These are phyloP conservation scores for Alisma plantagoaquatica DNA, from an alignment of 106 monocot species.

Conservation along the genomic window DNA sequence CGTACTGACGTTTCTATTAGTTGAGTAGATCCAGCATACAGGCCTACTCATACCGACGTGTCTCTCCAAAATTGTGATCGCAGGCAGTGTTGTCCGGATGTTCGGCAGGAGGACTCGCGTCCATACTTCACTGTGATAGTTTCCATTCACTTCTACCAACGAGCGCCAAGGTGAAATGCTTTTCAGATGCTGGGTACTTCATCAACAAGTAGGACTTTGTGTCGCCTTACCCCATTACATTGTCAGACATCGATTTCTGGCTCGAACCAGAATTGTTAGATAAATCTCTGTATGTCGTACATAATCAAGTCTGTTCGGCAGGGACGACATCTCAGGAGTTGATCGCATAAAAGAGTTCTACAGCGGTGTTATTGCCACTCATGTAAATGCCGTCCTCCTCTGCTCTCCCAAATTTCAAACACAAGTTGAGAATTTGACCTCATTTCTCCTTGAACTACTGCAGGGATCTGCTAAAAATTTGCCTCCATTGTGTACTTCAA, in stretches of 20 bases:
- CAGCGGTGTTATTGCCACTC: conserved; percentile 40
- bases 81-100: conserved; percentile 87
- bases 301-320: conserved; percentile 18
- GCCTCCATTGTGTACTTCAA: conserved; percentile 66
- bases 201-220: conserved; percentile 65
- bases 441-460: conserved; percentile 1
- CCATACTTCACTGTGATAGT: conserved; percentile 83
- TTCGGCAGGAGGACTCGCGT: conserved; percentile 85
- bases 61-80: too few relatives aligned
- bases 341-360: conserved; percentile 37
- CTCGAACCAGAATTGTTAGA: background rate
- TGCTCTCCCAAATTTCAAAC: background rate
- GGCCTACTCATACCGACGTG: too few relatives aligned
- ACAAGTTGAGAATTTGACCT: background rate
- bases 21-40: too few relatives aligned
- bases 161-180: conserved; percentile 71
- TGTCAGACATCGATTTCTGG: too few relatives aligned
- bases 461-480: conserved; percentile 89
- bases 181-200: conserved; percentile 95
- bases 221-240: too few relatives aligned
- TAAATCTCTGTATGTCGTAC: too few relatives aligned
- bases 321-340: conserved; percentile 64
- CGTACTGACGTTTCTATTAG: too few relatives aligned
- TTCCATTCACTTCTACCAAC: conserved; percentile 64
- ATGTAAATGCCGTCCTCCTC: conserved; percentile 44